Conservation (phyloP, 495 filamentous ascomycete species). For the Pseudevernia furfuracea region DNA sequence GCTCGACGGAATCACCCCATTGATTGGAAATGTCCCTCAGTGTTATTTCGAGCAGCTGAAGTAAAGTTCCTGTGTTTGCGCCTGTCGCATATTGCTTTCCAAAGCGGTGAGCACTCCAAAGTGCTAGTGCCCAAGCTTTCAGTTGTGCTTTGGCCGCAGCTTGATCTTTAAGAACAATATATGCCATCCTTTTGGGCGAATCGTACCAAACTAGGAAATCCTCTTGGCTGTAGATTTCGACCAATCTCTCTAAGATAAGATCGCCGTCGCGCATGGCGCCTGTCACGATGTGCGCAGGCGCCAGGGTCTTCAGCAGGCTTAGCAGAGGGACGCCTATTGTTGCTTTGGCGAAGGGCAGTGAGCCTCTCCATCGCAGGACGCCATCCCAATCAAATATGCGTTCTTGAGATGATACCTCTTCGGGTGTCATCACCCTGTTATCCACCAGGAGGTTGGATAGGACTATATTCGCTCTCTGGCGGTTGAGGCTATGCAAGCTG, state of each 20-base stretch:
- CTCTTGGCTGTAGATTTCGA: constrained; percentile 44
- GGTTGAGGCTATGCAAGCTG: constrained; percentile 75
- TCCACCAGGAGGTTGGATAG: constrained; percentile 51
- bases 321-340: constrained; percentile 41
- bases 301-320: constrained; percentile 33
- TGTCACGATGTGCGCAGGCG: constrained; percentile 33
- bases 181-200: constrained; percentile 28
- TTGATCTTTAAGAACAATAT: constrained; percentile 59
- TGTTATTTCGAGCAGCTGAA: constrained; percentile 28
- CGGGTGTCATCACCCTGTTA: constrained; percentile 47
- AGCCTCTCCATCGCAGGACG: constrained; percentile 49
- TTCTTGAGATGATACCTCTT: constrained; percentile 58
- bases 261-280: constrained; percentile 29
- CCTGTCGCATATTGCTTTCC: constrained; percentile 21
- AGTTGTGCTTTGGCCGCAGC: constrained; percentile 45
- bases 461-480: constrained; percentile 77
- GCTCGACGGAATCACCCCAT: constrained; percentile 37
- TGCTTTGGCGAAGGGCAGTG: constrained; percentile 42
- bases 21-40: constrained; percentile 33
- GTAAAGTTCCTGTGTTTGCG: constrained; percentile 22
- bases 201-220: constrained; percentile 50
- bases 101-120: constrained; percentile 46
- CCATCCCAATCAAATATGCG: constrained; percentile 62
- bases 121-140: constrained; percentile 68
- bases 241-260: constrained; percentile 36